Conservation (phyloP, 768 basidiomycete genomes). For the Lactarius pseudohatsudake region DNA sequence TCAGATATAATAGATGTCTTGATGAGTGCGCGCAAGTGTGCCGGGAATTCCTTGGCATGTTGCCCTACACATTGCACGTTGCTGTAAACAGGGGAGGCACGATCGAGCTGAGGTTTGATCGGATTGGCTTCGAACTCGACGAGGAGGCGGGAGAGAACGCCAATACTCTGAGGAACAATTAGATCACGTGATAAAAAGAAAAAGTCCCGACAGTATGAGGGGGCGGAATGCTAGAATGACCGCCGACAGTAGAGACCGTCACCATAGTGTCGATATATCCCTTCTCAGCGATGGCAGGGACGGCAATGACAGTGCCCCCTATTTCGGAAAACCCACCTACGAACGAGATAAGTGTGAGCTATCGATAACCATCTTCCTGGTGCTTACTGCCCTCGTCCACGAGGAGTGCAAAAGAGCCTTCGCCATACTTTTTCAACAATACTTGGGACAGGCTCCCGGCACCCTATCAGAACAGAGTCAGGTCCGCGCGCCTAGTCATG, state of each 20-base stretch:
- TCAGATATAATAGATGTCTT: constrained; percentile 33
- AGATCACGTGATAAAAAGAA: background rate
- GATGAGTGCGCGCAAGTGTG: constrained; percentile 34
- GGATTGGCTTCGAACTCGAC: constrained; percentile 27
- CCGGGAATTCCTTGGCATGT: constrained; percentile 41
- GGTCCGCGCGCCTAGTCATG: background rate
- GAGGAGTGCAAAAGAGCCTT: constrained; percentile 70
- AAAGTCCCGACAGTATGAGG: constrained; percentile 61
- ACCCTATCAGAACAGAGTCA: constrained; percentile 42
- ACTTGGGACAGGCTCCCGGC: constrained; percentile 48
- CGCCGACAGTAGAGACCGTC: constrained; percentile 69
- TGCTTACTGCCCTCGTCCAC: constrained; percentile 83
- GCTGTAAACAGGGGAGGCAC: constrained; percentile 37
- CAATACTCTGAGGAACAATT: constrained; percentile 49
- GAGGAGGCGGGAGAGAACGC: constrained; percentile 58
- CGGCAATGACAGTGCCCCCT: constrained; percentile 56
- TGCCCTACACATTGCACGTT: constrained; percentile 46
- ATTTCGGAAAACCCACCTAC: constrained; percentile 51
- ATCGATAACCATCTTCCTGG: background rate
- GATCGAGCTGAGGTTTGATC: constrained; percentile 33
- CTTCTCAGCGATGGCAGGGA: constrained; percentile 70
- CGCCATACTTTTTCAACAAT: constrained; percentile 63
- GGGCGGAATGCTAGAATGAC: constrained; percentile 86
- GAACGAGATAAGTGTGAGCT: constrained; percentile 6
- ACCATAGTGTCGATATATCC: constrained; percentile 64